phyloP scores from a whole-genome alignment of 345 rosid species.

The Boechera retrofracta region DNA sequence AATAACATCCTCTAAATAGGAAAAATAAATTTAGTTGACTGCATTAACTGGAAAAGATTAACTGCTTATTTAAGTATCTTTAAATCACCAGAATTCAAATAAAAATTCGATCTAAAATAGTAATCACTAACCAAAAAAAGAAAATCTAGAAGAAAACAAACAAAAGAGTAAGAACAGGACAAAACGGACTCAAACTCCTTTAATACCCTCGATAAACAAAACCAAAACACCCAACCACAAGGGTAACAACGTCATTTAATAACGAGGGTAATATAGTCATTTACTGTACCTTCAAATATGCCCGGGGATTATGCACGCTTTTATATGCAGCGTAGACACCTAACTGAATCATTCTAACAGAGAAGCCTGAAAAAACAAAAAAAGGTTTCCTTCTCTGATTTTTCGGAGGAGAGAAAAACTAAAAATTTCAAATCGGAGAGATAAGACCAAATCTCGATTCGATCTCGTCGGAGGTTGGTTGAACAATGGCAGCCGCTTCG shows the following conservation, averaged over 20 bases:
- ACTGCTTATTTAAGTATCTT: neutral
- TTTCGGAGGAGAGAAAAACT: conserved; percentile 2
- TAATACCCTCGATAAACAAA: neutral
- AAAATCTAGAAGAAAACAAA: neutral
- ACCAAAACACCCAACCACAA: neutral
- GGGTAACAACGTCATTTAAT: neutral
- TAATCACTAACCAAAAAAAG: neutral
- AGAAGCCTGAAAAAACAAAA: neutral
- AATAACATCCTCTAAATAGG: too few species aligned
- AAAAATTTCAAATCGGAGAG: conserved; percentile 7
- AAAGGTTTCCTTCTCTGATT: conserved; percentile 15
- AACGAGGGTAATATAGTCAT: conserved; percentile 7
- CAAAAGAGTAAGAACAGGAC: conserved; percentile 29
- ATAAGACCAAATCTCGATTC: neutral
- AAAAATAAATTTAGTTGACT: neutral
- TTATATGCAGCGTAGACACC: conserved; percentile 10
- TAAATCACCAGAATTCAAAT: neutral
- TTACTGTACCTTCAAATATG: conserved; percentile 11
- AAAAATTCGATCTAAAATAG: conserved; percentile 14
- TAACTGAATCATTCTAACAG: conserved; percentile 31
- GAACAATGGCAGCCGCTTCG: conserved; percentile 60
- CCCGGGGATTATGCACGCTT: conserved; percentile 38
- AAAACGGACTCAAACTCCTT: neutral
- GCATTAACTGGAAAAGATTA: neutral
- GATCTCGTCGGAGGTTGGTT: neutral